These are phyloP conservation scores for Anthracocystis walkeri DNA, from an alignment of 1,284 basidiomycete species.

Conservation along the genomic window DNA sequence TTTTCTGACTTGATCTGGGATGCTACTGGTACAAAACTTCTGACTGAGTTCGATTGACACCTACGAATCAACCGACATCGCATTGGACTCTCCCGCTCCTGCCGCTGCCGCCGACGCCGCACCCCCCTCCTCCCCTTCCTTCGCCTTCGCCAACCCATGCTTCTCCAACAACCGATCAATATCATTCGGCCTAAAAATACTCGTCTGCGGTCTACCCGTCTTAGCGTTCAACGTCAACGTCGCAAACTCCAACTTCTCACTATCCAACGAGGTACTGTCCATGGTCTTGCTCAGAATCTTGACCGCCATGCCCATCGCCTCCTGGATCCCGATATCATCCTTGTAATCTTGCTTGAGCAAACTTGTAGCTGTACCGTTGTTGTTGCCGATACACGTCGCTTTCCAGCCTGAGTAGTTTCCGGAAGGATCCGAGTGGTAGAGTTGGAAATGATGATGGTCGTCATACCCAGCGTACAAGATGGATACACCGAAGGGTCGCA, in stretches of 20 bases:
- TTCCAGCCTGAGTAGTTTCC: constrained; percentile 99
- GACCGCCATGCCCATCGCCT: constrained; percentile 88
- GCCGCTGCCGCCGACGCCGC: constrained; percentile 14
- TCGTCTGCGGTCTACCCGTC: constrained; percentile 84
- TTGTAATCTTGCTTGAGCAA: constrained; percentile 99
- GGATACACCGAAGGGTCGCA: constrained; percentile 97
- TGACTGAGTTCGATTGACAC: background rate
- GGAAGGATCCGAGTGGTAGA: constrained; percentile 98
- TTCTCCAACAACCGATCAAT: constrained; percentile 85
- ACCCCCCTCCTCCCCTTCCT: constrained; percentile 74
- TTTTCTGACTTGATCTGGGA: background rate
- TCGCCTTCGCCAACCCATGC: constrained; percentile 84
- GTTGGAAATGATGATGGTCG: constrained; percentile 93
- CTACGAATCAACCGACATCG: constrained; percentile 64
- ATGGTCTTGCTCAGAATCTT: constrained; percentile 99
- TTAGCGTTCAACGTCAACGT: constrained; percentile 85
- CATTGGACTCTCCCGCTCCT: constrained; percentile 21
- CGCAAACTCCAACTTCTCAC: constrained; percentile 82
- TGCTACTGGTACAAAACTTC: constrained; percentile 31
- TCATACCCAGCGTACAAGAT: constrained; percentile 96
- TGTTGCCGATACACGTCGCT: constrained; percentile 95
- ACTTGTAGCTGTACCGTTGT: constrained; percentile 93
- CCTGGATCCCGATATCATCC: constrained; percentile 78
- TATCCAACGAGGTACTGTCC: constrained; percentile 93
- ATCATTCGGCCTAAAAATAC: constrained; percentile 91